Conservation (phyloP, 2,329 filamentous ascomycete species). For the Pseudogymnoascus pannorum region DNA sequence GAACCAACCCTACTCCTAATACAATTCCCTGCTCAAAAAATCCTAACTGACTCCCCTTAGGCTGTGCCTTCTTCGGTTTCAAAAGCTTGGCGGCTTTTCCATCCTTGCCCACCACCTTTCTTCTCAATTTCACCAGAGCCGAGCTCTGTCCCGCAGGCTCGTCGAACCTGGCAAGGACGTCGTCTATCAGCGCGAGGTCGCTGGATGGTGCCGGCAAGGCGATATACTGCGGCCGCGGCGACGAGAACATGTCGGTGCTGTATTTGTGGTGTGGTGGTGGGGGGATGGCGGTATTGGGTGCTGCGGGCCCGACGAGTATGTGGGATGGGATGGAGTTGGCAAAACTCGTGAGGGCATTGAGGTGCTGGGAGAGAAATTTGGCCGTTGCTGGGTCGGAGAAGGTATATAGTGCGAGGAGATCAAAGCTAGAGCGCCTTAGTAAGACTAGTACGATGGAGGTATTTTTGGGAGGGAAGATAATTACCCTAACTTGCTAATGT, state of each 20-base stretch:
- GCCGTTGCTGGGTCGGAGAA: conserved; percentile 43
- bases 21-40: conserved; percentile 40
- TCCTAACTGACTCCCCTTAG: conserved; percentile 31
- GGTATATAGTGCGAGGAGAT: conserved; percentile 39
- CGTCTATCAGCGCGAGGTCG: background rate
- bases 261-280: conserved; percentile 33
- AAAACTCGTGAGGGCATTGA: conserved; percentile 23
- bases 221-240: conserved; percentile 37
- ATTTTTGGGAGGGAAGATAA: conserved; percentile 33
- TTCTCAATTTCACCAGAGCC: background rate
- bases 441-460: conserved; percentile 19
- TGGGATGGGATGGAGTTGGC: conserved; percentile 12
- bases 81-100: background rate
- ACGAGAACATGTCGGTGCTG: conserved; percentile 36
- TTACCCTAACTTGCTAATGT: conserved; percentile 10
- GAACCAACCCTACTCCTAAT: background rate
- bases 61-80: conserved; percentile 20
- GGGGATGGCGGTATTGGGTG: conserved; percentile 25
- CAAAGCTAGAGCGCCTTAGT: background rate
- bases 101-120: background rate
- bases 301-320: conserved; percentile 27
- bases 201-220: conserved; percentile 9
- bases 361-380: conserved; percentile 33
- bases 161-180: background rate
- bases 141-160: background rate